Conservation (phyloP, 2,329 filamentous ascomycete species). For the Biscogniauxia marginata region DNA sequence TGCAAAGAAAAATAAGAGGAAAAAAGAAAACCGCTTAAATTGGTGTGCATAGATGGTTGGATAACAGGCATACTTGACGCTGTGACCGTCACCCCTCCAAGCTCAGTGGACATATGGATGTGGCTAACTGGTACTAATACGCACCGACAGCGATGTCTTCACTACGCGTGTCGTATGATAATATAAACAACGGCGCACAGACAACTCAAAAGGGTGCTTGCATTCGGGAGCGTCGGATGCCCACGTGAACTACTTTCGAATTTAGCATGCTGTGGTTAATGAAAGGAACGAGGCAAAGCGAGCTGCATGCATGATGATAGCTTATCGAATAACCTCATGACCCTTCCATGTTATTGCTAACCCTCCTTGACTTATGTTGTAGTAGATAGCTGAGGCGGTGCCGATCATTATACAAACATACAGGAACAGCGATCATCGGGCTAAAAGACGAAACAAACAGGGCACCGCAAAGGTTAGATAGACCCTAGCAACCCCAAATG, state of each 20-base stretch:
- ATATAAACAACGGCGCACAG: neutral
- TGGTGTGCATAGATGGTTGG: too few species aligned
- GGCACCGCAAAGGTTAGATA: neutral
- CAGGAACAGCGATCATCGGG: neutral
- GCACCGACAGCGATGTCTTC: too few species aligned
- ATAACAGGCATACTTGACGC: too few species aligned
- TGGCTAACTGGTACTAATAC: too few species aligned
- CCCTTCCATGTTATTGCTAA: too few species aligned
- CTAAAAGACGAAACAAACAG: neutral
- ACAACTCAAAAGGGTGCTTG: neutral
- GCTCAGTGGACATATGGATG: too few species aligned
- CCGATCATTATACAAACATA: neutral
- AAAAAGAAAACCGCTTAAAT: too few species aligned
- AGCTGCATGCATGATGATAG: neutral
- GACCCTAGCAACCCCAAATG: neutral
- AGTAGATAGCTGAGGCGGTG: neutral
- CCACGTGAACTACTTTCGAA: neutral
- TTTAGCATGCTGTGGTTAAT: neutral
- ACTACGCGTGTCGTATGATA: neutral
- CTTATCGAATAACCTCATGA: too few species aligned
- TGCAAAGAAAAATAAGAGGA: too few species aligned
- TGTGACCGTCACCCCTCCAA: too few species aligned
- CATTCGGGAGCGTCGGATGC: neutral
- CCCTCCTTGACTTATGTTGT: neutral
- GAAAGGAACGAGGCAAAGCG: neutral